Base-by-base conservation (phyloP, 1,139 yeast species). In the Suhomyces coccinellae region DNA sequence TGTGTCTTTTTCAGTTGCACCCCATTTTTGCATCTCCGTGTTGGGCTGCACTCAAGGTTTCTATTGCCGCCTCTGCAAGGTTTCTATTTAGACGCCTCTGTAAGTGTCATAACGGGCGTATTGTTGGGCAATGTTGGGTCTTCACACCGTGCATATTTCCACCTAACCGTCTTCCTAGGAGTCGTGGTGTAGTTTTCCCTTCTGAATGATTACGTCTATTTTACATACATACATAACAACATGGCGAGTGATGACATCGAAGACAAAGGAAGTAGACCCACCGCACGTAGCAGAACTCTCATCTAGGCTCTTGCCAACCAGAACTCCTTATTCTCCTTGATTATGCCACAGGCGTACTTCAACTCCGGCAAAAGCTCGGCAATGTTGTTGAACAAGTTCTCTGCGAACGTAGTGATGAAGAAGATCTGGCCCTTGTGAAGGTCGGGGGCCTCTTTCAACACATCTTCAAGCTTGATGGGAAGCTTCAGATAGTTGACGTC, bases 401-500 rank as follows among this genome's bases (percentile, higher is more conserved):
- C 81, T 9, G 96, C 97, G 74, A 87, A 90, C 17, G 88, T 80
- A 57, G 80, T 75, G 48, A 90, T 89, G 71, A 91, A 91, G 59
- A 87, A 89, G 14, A 87, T 65, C 66, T 91, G 97, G n/a, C 95
- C 89, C 53, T 78, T 77, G 29, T 84, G 83, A 38, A 90, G 69
- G 15, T 61, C 58, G 8, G 83, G 81, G 46, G 75, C 75, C 35
- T 63, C 57, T 2, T 56, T 52, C 17, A 85, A 62, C n/a, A 77
- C 69, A 9, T 66, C 68, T 1, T 62, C 58, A 16, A 77, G 66
- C 48, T 54, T 57, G 49, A 43, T 52, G 39, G 68, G 79, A 43
- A 62, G 57, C 48, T 59, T 55, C 31, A 56, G 52, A 58, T 72
- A 70, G 17, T 46, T 40, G n/a, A 69, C 57, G 28, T 62, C 65